A percentile compares a stretch with the other conserved stretches of the same genome.
Evolutionary conservation across 208 protist genomes (phyloP).

Genomic region (Trypanosoma rangeli): DNA sequence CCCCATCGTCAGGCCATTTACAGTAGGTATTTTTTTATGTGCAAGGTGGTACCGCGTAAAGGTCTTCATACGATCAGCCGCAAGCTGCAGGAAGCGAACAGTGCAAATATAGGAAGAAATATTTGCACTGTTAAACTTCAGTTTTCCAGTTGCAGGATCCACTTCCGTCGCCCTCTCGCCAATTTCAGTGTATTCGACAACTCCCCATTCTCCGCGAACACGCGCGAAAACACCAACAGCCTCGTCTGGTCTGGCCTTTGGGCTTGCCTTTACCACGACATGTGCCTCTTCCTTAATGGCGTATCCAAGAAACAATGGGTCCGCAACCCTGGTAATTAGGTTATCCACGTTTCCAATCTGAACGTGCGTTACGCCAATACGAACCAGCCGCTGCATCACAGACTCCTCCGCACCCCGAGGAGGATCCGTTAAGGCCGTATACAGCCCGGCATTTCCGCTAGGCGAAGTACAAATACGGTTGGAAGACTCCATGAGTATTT

Average conservation of each 20-base stretch:
- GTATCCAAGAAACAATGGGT: slow-evolving; percentile 96
- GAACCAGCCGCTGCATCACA: slow-evolving; percentile 79
- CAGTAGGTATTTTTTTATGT: slow-evolving; percentile 93
- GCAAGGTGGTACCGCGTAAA: slow-evolving; percentile 93
- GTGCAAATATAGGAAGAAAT: slow-evolving; percentile 96
- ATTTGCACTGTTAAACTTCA: slow-evolving; percentile 96
- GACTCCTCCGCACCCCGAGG: slow-evolving; percentile 21
- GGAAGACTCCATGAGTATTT: slow-evolving; percentile 88
- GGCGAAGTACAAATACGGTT: slow-evolving; percentile 84
- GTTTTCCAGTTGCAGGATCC: slow-evolving; percentile 64
- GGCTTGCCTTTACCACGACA: slow-evolving; percentile 92
- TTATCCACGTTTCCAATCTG: slow-evolving; percentile 98
- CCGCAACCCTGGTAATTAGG: slow-evolving; percentile 91
- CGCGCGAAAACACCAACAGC: slow-evolving; percentile 96
- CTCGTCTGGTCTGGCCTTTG: slow-evolving; percentile 86
- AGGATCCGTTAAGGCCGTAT: slow-evolving; percentile 29
- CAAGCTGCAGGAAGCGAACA: slow-evolving; percentile 65
- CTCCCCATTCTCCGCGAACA: slow-evolving; percentile 72
- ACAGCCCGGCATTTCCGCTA: slow-evolving; percentile 97
- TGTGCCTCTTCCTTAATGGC: slow-evolving; percentile 52
- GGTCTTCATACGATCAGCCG: slow-evolving; percentile 47
- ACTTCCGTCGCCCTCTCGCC: slow-evolving; percentile 51
- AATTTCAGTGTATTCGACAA: slow-evolving; percentile 99
- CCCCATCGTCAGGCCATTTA: slow-evolving; percentile 55
- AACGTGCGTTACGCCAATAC: slow-evolving; percentile 89